These are phyloP conservation scores for Saraca asoca DNA, from an alignment of 331 rosid species.

Conservation along the genomic window DNA sequence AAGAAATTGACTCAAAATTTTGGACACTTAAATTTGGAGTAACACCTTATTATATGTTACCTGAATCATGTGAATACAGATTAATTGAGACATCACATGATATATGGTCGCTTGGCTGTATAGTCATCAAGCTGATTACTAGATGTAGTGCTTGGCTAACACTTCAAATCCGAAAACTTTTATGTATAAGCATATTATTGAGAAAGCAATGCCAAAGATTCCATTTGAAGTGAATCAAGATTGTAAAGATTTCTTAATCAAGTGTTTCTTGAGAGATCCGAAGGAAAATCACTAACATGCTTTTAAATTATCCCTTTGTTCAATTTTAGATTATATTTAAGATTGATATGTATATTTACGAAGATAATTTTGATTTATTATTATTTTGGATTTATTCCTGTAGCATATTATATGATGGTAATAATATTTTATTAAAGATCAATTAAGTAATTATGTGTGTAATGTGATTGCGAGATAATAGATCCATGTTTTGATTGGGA, in stretches of 20 bases:
- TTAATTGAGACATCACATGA: not conserved
- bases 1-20: not conserved
- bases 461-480: too few relatives aligned
- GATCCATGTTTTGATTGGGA: too few relatives aligned
- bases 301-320: constrained; percentile 27
- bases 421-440: too few relatives aligned
- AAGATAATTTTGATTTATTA: too few relatives aligned
- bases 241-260: constrained; percentile 23
- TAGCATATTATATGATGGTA: too few relatives aligned
- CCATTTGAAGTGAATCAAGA: not conserved
- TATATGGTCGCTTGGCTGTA: constrained; percentile 30
- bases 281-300: not conserved
- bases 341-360: too few relatives aligned
- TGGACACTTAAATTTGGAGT: not conserved
- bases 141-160: not conserved
- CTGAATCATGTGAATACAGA: not conserved
- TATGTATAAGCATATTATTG: not conserved
- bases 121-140: constrained; percentile 14
- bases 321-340: too few relatives aligned
- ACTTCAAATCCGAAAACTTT: too few relatives aligned
- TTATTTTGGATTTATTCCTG: too few relatives aligned
- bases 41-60: constrained; percentile 14
- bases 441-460: too few relatives aligned
- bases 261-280: constrained; percentile 10
- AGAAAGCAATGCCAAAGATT: not conserved